Base-by-base conservation (phyloP, 805 yeast species). In the Millerago galiae region DNA sequence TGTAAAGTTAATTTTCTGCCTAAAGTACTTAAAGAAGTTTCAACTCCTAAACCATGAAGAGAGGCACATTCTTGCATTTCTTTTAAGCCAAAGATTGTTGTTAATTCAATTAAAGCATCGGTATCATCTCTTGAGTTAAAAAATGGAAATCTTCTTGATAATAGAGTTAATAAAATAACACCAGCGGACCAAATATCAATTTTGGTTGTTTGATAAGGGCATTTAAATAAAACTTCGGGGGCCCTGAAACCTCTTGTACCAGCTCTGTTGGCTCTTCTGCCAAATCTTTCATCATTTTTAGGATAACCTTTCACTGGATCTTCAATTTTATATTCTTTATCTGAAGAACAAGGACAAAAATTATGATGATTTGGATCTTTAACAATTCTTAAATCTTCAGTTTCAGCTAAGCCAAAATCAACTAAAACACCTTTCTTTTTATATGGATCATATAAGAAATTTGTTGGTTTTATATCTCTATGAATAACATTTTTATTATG, bases 201-300 rank as follows among this genome's bases (percentile, higher is more conserved):
- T 37, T 83, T 81, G 24, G 83, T 72, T 45, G 84, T 83, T 50
- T 72, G 71, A 21, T 79, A 59, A 32, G 67, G 64, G 8, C 72
- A 66, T 59, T 79, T 78, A 17, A 56, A 52, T 34, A 70, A 48
- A 11, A 85, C 83, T 55, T 85, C 95, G 0, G 95, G 95, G 0
- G 95, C 93, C 30, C 86, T 89, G 55, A 85, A 85, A 0, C 91
- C 89, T 6, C 93, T 90, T 0, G 95, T 85, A 5, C 95, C 95
- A 56, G 99, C 99, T 53, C 99, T 79, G 56, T 93, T 93, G 0
- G 98, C 98, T 44, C 99, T 74, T 54, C 95, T 74, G 2, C 93
- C 86, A 0, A 95, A 84, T 53, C 98, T 71, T 38, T 77, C 77
- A 65, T 93, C 99, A 53, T 85, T 86, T 58, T 87, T 88, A 9